Percentiles rank a stretch among this genome's conserved stretches.
Conservation (phyloP, 768 basidiomycete genomes). For the Leccinellum luteum region DNA sequence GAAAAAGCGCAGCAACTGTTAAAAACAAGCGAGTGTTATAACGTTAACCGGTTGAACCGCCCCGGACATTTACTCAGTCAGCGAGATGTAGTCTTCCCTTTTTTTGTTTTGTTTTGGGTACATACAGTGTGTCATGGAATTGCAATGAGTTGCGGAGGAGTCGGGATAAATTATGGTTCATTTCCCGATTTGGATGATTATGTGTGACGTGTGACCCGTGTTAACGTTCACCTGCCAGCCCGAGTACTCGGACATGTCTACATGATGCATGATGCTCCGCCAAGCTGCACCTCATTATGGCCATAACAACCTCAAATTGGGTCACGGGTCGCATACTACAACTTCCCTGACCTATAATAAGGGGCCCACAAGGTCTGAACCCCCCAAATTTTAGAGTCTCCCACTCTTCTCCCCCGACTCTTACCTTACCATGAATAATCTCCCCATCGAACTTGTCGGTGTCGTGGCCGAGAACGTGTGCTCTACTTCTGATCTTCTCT, state of each 20-base stretch:
- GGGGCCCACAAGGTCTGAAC: not conserved
- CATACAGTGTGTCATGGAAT: too few species aligned
- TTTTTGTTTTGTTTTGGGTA: not conserved
- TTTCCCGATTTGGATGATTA: not conserved
- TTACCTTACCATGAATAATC: conserved; percentile 17
- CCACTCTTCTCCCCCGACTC: not conserved
- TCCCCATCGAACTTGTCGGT: conserved; percentile 29
- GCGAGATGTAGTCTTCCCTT: not conserved
- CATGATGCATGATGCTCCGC: too few species aligned
- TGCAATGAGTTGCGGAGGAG: not conserved
- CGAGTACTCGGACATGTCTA: too few species aligned
- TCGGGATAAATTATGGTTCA: not conserved
- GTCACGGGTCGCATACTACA: not conserved
- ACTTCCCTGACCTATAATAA: conserved; percentile 1
- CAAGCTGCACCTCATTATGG: not conserved
- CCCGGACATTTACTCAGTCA: not conserved
- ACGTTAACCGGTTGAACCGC: not conserved
- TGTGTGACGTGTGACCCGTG: too few species aligned
- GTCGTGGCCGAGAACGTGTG: conserved; percentile 23
- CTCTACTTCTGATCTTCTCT: conserved; percentile 26
- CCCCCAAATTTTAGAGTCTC: not conserved
- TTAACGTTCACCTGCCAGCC: too few species aligned
- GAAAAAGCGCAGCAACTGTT: not conserved
- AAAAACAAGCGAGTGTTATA: not conserved
- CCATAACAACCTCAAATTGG: not conserved